These are phyloP conservation scores for Calonectria naviculata DNA, from an alignment of 2,329 filamentous ascomycete genomes.

Conservation along the genomic window DNA sequence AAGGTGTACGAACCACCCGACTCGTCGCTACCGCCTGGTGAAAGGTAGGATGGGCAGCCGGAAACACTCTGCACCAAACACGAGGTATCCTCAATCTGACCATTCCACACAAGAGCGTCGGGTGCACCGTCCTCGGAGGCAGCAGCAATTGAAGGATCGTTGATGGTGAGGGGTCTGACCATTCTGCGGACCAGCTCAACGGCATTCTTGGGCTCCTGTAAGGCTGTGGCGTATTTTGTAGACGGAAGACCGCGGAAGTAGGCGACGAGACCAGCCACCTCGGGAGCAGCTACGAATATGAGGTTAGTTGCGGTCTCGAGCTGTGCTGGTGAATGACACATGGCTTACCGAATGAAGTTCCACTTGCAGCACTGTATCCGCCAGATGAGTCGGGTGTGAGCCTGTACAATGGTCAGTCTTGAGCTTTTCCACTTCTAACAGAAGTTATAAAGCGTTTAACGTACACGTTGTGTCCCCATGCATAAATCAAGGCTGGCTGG, in stretches of 20 bases:
- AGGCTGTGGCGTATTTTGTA: background rate
- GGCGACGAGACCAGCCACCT: background rate
- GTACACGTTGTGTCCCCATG: background rate
- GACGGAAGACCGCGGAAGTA: background rate
- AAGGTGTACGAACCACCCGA: background rate
- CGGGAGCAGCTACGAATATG: background rate
- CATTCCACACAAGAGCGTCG: background rate
- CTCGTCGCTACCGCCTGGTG: background rate
- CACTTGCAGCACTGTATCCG: background rate
- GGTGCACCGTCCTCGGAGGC: background rate
- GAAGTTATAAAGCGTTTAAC: background rate
- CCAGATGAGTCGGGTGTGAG: background rate
- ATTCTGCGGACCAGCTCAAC: background rate
- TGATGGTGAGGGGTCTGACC: background rate
- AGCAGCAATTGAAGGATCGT: background rate
- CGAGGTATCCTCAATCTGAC: background rate
- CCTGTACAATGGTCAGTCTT: background rate
- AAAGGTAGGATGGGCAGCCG: background rate
- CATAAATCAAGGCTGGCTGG: background rate
- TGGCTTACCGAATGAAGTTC: background rate
- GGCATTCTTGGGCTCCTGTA: background rate
- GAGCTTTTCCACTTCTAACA: no score
- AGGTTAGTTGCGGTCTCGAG: background rate
- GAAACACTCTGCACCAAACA: background rate
- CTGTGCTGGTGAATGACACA: background rate